Base-by-base conservation (phyloP, 495 filamentous ascomycete genomes). In the Elasticomyces elasticus region DNA sequence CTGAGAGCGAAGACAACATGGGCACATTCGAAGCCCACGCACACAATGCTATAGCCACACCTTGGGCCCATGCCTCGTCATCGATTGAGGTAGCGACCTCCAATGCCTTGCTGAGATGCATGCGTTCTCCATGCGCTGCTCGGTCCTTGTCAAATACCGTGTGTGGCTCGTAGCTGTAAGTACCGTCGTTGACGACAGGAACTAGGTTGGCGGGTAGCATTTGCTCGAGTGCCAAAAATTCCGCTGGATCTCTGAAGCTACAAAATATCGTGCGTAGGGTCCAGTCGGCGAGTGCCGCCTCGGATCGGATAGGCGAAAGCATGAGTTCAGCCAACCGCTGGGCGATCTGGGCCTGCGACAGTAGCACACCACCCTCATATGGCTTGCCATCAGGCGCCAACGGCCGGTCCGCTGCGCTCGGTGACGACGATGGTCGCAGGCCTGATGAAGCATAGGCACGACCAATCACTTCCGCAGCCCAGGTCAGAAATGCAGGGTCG, bases 391-490 rank as follows among this genome's bases (percentile, higher is more conserved):
- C 48, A 19, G 37, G 20, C 1, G 19, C 40, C 2, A 47, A 23
- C 1, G 5, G 11, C 5, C 37, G 22, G 5, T 22, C 6, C 53
- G 22, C 22, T 30, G 5, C 13, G 6, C 22, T 13, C 10, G 1
- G 7, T 5, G 11, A n/a, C 13, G 35, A 13, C n/a, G 25, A 10
- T 2, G 53, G 53, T 38, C 58, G 47, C 15, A 42, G 2, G 20
- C 59, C 59, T 13, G 42, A 27, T 3, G 84, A 76, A 41, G 85
- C 82, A 69, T 89, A 97, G 0, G 87, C 83, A 60, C 87, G 79
- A 19, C 92, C 92, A 22, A 98, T 73, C 15, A 89, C 84, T 49
- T 81, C 78, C 6, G 84, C 89, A 35, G 85, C 85, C 92, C 92
- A 98, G 3, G 86, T 68, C 12, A 85, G 69, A 64, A 92, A 97